These are phyloP conservation scores for Trypanosoma cruzi DNA, from an alignment of 208 protist species.

Conservation along the genomic window DNA sequence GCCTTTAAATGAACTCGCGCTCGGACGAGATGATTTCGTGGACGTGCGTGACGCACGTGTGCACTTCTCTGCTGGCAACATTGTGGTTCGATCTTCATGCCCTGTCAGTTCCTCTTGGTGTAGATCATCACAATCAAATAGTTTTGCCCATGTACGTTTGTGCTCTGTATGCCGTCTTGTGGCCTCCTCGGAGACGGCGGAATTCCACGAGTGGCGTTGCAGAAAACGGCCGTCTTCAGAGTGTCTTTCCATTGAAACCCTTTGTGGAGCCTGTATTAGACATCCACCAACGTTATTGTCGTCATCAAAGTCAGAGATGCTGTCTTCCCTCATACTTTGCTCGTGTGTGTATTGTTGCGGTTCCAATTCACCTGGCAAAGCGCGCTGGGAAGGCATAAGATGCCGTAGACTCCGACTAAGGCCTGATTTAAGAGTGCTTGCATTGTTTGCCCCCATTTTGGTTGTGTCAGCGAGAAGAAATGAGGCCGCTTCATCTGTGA, in stretches of 20 bases:
- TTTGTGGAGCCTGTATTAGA: background rate
- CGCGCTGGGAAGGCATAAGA: conserved; percentile 33
- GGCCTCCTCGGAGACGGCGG: background rate
- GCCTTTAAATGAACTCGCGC: background rate
- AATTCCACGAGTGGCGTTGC: background rate
- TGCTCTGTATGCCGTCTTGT: background rate
- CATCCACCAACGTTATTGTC: conserved; percentile 18
- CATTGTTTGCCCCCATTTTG: background rate
- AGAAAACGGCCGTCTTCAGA: background rate
- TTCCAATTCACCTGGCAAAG: background rate
- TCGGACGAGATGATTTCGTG: background rate
- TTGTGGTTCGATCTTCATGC: background rate
- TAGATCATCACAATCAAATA: conserved; percentile 9
- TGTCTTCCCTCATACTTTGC: conserved; percentile 4
- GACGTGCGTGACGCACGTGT: background rate
- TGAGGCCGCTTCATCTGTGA: background rate
- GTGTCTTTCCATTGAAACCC: background rate
- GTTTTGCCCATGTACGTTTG: conserved; percentile 10
- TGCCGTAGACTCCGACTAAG: conserved; percentile 44
- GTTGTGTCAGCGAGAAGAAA: background rate
- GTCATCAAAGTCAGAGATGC: conserved; percentile 44
- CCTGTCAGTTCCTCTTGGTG: background rate
- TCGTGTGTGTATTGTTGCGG: background rate
- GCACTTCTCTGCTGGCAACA: background rate
- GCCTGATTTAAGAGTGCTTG: conserved; percentile 7